Conservation (phyloP, 306 rosid species). For the Delonix regia region DNA sequence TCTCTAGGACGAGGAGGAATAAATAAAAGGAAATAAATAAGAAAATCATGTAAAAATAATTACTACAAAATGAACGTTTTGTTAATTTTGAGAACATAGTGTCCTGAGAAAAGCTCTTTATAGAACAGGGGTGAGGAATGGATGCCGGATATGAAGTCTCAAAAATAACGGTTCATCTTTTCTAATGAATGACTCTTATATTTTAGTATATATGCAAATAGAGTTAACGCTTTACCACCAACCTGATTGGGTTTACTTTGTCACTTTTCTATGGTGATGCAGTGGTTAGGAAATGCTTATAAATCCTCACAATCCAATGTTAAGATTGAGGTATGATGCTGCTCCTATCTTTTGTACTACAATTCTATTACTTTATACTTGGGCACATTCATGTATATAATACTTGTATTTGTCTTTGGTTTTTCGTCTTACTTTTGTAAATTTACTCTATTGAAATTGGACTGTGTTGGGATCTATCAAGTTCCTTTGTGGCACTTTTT, state of each 20-base stretch:
- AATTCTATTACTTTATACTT: not conserved
- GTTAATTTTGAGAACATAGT: not conserved
- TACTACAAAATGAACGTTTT: not conserved
- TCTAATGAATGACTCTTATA: not conserved
- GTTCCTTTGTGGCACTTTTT: conserved; percentile 6
- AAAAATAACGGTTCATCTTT: not conserved
- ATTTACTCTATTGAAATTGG: conserved; percentile 12
- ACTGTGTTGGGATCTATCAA: not conserved
- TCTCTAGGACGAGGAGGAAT: not conserved
- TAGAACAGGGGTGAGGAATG: not conserved
- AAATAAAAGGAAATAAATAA: not conserved
- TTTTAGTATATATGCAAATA: not conserved
- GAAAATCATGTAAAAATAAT: conserved; percentile 6
- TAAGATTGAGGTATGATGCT: conserved; percentile 81
- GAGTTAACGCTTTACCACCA: not conserved
- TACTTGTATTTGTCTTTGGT: not conserved
- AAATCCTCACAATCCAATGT: conserved; percentile 80
- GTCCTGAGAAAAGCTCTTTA: not conserved
- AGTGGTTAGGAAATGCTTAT: conserved; percentile 99
- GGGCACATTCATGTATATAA: not conserved
- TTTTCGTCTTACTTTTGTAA: not conserved
- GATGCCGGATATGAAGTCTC: not conserved
- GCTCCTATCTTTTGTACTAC: conserved; percentile 17
- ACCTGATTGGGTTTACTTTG: conserved; percentile 14
- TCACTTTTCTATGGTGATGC: conserved; percentile 40